Base-by-base conservation (phyloP, 495 filamentous ascomycete species). In the Bacidia gigantensis region DNA sequence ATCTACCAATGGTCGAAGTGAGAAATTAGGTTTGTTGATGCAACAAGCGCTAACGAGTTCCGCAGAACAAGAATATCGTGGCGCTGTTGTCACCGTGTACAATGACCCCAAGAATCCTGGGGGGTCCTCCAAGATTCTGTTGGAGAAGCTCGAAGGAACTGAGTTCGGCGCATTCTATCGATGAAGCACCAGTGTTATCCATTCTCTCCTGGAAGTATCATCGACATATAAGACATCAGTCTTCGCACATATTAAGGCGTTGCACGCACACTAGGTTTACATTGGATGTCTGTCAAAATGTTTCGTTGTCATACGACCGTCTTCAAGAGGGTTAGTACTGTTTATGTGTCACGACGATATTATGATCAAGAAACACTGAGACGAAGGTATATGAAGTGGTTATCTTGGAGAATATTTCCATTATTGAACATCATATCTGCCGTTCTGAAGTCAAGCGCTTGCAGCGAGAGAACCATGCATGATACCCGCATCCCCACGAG, bases 1-100 rank as follows among this genome's bases (percentile, higher is more conserved):
- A 9, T 22, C 5, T 22, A 17, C 7, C 7, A 44, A 22, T 22
- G 41, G 41, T 44, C 41, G 41, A 44, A 44, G 56, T 61, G n/a
- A 55, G 29, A 53, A 61, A 1, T 29, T 7, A 44, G 9, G 20
- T 17, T 7, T 7, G 7, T 7, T 35, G 11, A 44, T 35, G 10
- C 20, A 18, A 20, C 20, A 2, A 11, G 0, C 7, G 26, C 22
- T 22, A 35, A 35, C 29, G 29, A 35, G 5, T 35, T 35, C 29
- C 29, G 29, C 25, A 62, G 59, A 46, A 11, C 38, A 21, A 1
- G 2, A 38, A 0, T 39, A 58, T 11, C 51, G 55, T 38, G 60
- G 60, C 35, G 53, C 60, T 48, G 50, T 62, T 2, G 57, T 62
- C 14, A 58, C 52, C 1, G 42, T 62, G 2, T 62, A 56, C 32